phyloP scores from a whole-genome alignment of 371 early-diverging fungal species.

The Mucor lusitanicus region DNA sequence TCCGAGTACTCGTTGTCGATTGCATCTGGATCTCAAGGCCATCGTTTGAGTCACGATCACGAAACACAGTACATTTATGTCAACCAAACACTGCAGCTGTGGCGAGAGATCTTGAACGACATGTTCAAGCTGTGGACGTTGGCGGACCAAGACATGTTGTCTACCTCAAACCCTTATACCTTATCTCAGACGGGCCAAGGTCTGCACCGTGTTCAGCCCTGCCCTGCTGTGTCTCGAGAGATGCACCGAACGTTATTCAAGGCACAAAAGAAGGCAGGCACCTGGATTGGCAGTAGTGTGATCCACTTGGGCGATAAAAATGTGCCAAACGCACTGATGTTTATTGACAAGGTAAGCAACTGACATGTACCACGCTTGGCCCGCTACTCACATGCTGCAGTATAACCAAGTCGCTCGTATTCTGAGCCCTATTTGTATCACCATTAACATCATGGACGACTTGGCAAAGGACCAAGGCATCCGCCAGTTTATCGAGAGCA shows the following conservation, averaged over 20 bases:
- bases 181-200: constrained; percentile 97
- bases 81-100: constrained; percentile 89
- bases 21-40: constrained; percentile 78
- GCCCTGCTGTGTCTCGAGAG: constrained; percentile 80
- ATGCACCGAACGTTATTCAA: constrained; percentile 90
- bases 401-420: constrained; percentile 96
- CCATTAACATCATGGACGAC: constrained; percentile 73
- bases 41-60: constrained; percentile 91
- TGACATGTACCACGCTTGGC: no score
- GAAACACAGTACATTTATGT: constrained; percentile 93
- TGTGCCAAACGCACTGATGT: constrained; percentile 92
- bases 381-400: constrained; percentile 27
- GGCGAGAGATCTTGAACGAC: constrained; percentile 94
- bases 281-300: constrained; percentile 95
- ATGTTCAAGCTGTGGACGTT: constrained; percentile 96
- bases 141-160: constrained; percentile 88
- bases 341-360: constrained; percentile 83
- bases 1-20: constrained; percentile 80
- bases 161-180: constrained; percentile 72
- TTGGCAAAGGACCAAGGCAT: constrained; percentile 61
- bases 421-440: constrained; percentile 81
- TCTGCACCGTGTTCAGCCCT: constrained; percentile 82
- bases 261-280: constrained; percentile 83
- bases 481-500: constrained; percentile 61
- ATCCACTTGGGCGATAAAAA: constrained; percentile 95